Evolutionary conservation across 345 rosid species (phyloP).

Genomic region (Arabidopsis suecica): DNA sequence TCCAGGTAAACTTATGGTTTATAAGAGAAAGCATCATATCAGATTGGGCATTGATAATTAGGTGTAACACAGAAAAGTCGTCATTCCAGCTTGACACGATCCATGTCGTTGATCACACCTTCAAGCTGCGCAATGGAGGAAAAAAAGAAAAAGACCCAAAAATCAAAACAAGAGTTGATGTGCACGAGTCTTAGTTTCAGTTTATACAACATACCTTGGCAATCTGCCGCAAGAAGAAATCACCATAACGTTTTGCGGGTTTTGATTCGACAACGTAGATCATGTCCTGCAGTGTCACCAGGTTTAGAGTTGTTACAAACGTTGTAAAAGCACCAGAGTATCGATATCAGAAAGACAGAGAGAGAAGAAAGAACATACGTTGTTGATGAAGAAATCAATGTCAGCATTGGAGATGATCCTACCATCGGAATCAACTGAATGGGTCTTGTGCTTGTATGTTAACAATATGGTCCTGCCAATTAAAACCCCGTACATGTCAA

Average conservation of each 20-base stretch:
- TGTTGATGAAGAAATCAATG: conserved; percentile 85
- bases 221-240: conserved; percentile 92
- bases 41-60: background rate
- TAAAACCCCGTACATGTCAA: conserved; percentile 7
- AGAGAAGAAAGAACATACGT: conserved; percentile 54
- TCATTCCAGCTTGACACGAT: conserved; percentile 78
- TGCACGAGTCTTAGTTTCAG: background rate
- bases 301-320: background rate
- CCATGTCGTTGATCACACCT: conserved; percentile 84
- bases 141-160: background rate
- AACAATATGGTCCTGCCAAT: conserved; percentile 80
- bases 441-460: conserved; percentile 98
- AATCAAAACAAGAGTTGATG: too few relatives aligned
- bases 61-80: too few relatives aligned
- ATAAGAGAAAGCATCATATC: background rate
- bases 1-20: background rate
- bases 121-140: conserved; percentile 64
- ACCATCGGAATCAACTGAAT: conserved; percentile 81
- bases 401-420: conserved; percentile 87
- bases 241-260: conserved; percentile 76
- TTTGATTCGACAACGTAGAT: conserved; percentile 78
- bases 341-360: background rate
- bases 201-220: conserved; percentile 62
- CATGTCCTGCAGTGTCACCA: conserved; percentile 72
- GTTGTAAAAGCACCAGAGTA: background rate